Conservation (phyloP, 257 asterid genomes). For the Solanum habrochaites region DNA sequence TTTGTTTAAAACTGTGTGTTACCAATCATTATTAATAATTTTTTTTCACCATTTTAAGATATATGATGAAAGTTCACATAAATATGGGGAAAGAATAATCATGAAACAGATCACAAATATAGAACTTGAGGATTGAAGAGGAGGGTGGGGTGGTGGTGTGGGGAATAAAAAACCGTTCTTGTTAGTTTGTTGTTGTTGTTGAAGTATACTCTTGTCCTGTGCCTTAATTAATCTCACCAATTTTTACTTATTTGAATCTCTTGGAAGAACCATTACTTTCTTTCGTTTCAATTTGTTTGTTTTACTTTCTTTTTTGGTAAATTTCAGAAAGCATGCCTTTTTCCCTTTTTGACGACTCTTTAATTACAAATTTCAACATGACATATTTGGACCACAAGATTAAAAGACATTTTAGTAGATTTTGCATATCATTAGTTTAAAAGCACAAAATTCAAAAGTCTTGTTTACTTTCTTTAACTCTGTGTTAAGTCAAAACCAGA, state of each 20-base stretch:
- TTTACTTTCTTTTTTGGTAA: not conserved
- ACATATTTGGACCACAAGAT: not conserved
- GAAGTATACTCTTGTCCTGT: not conserved
- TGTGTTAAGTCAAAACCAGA: not conserved
- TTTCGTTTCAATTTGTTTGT: not conserved
- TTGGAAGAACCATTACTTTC: not conserved
- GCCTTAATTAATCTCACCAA: not conserved
- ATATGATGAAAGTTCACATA: not conserved
- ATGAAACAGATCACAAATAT: not conserved
- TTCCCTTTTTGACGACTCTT: not conserved
- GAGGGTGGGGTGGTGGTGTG: no score
- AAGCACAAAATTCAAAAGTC: not conserved
- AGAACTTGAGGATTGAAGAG: not conserved
- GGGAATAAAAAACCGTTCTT: not conserved
- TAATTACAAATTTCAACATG: not conserved
- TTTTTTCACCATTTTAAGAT: not conserved
- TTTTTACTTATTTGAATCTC: not conserved
- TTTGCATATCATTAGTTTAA: not conserved
- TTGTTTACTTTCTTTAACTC: not conserved
- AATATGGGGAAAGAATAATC: not conserved
- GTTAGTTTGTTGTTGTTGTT: not conserved
- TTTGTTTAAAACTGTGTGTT: not conserved
- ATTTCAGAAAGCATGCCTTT: not conserved
- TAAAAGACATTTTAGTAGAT: not conserved
- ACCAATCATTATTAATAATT: not conserved